Conservation (phyloP, 192 early-diverging fungal genomes). For the Jimgerdemannia lactiflua region DNA sequence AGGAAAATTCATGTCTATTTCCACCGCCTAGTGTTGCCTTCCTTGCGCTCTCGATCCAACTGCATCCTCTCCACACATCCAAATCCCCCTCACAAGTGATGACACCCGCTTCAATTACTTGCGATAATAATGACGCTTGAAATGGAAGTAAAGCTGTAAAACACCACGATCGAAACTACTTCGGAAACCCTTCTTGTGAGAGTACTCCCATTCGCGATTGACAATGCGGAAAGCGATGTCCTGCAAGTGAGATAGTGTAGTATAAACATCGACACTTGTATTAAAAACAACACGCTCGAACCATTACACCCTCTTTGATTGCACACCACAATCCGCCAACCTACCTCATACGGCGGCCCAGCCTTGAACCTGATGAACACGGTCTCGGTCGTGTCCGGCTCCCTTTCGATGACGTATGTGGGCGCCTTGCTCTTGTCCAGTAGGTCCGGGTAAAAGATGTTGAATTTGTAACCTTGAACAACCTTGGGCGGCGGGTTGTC, state of each 20-base stretch:
- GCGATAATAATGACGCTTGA: slow-evolving; percentile 79
- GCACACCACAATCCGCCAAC: background rate
- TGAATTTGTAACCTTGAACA: slow-evolving; percentile 93
- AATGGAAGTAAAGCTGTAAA: slow-evolving; percentile 78
- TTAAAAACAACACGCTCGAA: too few relatives aligned
- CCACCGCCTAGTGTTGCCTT: too few relatives aligned
- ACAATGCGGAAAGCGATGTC: slow-evolving; percentile 98
- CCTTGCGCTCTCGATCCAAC: too few relatives aligned
- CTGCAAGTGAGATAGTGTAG: slow-evolving; percentile 5
- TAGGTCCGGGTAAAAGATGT: slow-evolving; percentile 98
- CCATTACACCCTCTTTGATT: background rate
- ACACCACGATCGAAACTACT: slow-evolving; percentile 81
- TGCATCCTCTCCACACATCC: too few relatives aligned
- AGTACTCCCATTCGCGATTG: slow-evolving; percentile 94
- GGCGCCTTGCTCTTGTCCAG: slow-evolving; percentile 91
- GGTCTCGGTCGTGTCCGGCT: slow-evolving; percentile 75
- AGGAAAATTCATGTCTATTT: too few relatives aligned
- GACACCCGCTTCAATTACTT: slow-evolving; percentile 39
- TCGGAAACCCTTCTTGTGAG: slow-evolving; percentile 83
- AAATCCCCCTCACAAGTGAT: background rate
- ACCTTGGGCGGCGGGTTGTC: slow-evolving; percentile 98
- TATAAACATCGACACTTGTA: background rate
- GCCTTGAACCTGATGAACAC: slow-evolving; percentile 87
- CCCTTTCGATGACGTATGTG: slow-evolving; percentile 80
- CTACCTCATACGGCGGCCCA: slow-evolving; percentile 90